Evolutionary conservation across 768 basidiomycete genomes (phyloP), one percentile per base, ranked within the genome.

Genomic region (Phlegmacium glaucopus): DNA sequence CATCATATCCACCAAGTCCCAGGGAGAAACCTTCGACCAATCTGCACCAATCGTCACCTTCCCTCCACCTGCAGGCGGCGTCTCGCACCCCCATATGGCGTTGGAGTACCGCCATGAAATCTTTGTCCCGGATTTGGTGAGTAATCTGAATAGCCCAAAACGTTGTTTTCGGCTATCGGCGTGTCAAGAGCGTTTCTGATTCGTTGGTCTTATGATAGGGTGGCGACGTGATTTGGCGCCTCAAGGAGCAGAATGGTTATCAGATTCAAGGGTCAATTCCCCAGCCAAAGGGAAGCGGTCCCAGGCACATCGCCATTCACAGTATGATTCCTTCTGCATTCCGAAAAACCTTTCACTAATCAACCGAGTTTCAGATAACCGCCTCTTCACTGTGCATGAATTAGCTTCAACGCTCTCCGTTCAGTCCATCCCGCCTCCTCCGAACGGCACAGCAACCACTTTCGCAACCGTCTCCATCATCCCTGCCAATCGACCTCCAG

Each of bases 1-100:
- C 17, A 69, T 86, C 47, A 64, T 85, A 29, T 73, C 78, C 0
- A 80, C 77, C 0, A 64, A 67, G 22, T 54, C 53, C 18, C 70
- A 74, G n/a, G 61, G 63, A 1, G 48, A 59, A 4, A 48, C 46
- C 8, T 74, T 75, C 48, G 53, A 67, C 44, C 48, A 59, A 51
- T 56, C 57, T 10, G 70, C 76, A 6, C 61, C 71, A 1, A 54
- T 72, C 10, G 75, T 83, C 60, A 73, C 72, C 10, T 87, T 87
- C 69, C 78, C 83, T 11, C 65, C 63, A 0, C 63, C 65, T 0
- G 50, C 63, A 2, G 64, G 73, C n/a, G 65, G 56, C 9, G 67
- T 69, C 6, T 82, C 84, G 1, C 77, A 85, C 60, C 85, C 86
- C 9, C 86, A 87, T 59, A 82, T 83, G 82, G 71, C 76, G 0